Evolutionary conservation across 768 basidiomycete species (phyloP).

Genomic region (Scleroderma bovista): DNA sequence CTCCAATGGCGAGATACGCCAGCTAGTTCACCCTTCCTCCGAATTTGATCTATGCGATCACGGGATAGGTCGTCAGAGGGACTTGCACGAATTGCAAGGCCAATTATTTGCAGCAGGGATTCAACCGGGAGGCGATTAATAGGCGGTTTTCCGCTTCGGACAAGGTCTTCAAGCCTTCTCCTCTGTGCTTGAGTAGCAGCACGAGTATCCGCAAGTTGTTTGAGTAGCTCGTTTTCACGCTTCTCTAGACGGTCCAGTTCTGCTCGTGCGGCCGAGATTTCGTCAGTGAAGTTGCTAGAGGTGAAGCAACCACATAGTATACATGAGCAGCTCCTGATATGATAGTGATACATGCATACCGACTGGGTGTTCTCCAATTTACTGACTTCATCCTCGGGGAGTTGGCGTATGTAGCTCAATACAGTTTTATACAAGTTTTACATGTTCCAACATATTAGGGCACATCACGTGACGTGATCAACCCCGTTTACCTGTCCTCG

Average conservation of each 20-base stretch:
- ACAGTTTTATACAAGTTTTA: too few species aligned
- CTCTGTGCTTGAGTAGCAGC: neutral
- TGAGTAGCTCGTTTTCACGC: neutral
- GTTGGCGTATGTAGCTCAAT: too few species aligned
- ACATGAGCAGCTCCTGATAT: too few species aligned
- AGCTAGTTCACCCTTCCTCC: neutral
- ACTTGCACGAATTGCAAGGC: neutral
- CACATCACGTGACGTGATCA: too few species aligned
- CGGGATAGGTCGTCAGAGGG: too few species aligned
- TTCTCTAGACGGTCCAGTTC: neutral
- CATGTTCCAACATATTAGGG: too few species aligned
- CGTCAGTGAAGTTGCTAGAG: neutral
- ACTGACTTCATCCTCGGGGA: too few species aligned
- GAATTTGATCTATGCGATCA: too few species aligned
- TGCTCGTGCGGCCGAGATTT: neutral
- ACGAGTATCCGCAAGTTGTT: neutral
- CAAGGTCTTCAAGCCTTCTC: neutral
- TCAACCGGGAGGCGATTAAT: neutral
- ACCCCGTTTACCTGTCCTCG: too few species aligned
- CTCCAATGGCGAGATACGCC: neutral
- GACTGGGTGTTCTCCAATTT: too few species aligned
- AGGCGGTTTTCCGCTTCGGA: neutral
- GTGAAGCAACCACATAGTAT: too few species aligned
- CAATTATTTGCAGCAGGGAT: neutral
- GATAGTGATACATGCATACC: too few species aligned